A percentile compares a stretch with the other conserved stretches of the same genome.
phyloP scores from a whole-genome alignment of 768 basidiomycete species.

The Leccinum imitatum region DNA sequence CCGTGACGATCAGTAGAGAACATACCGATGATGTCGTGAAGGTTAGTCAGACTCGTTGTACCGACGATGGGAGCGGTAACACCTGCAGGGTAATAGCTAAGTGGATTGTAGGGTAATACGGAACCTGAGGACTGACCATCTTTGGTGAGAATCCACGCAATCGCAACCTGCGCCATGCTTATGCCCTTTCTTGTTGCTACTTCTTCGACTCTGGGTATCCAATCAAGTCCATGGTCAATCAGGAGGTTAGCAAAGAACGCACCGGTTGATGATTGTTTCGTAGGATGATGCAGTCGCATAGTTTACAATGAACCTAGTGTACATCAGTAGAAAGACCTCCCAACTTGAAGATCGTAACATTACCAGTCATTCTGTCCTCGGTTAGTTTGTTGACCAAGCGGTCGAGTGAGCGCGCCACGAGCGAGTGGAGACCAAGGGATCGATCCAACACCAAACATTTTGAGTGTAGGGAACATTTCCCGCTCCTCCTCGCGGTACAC shows the following conservation, averaged over 20 bases:
- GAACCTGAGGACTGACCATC: conserved; percentile 21
- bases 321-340: conserved; percentile 5
- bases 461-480: conserved; percentile 55
- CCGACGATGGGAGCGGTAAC: conserved; percentile 48
- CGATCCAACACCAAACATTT: conserved; percentile 44
- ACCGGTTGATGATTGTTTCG: conserved; percentile 31
- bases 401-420: conserved; percentile 37
- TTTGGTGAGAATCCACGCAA: conserved; percentile 40
- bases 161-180: conserved; percentile 44
- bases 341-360: not conserved
- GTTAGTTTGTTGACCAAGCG: conserved; percentile 31
- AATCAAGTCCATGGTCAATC: not conserved
- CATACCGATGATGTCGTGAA: conserved; percentile 42
- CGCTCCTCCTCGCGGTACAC: conserved; percentile 62
- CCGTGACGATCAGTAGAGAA: not conserved
- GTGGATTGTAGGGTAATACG: not conserved
- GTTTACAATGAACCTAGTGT: conserved; percentile 23
- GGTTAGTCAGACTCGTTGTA: conserved; percentile 39
- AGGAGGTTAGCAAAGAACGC: not conserved
- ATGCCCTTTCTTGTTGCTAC: conserved; percentile 36
- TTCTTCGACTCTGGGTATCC: conserved; percentile 36
- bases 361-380: conserved; percentile 28
- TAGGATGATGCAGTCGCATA: conserved; percentile 27
- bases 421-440: conserved; percentile 48
- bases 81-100: conserved; percentile 12